Conservation (phyloP, 208 protist species). For the Angomonas ambiguus region DNA sequence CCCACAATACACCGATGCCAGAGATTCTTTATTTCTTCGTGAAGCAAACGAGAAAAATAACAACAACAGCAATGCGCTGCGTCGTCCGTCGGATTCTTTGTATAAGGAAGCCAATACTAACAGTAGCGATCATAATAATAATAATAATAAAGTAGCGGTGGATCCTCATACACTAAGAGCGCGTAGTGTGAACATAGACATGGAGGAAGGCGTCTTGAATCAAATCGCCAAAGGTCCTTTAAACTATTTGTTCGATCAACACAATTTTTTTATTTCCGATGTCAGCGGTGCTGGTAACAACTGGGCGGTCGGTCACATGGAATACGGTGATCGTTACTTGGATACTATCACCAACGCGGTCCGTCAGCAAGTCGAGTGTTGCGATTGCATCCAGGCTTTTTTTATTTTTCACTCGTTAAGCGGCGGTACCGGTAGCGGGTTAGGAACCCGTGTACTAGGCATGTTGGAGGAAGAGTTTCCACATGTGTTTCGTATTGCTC, state of each 20-base stretch:
- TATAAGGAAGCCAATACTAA: not conserved
- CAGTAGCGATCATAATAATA: not conserved
- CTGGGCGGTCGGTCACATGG: constrained; percentile 92
- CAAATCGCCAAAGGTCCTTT: constrained; percentile 79
- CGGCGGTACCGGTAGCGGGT: constrained; percentile 95
- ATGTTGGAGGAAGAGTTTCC: constrained; percentile 94
- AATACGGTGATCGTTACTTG: constrained; percentile 89
- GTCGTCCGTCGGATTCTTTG: not conserved
- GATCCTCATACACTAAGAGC: constrained; percentile 56
- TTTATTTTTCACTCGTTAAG: constrained; percentile 94
- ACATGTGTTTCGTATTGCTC: constrained; percentile 83
- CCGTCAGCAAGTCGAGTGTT: constrained; percentile 85
- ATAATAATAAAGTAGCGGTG: not conserved
- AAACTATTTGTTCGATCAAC: constrained; percentile 82
- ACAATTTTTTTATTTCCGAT: constrained; percentile 83
- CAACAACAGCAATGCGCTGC: not conserved
- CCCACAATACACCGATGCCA: constrained; percentile 61
- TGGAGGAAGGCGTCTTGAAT: constrained; percentile 93
- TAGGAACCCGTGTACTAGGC: constrained; percentile 90
- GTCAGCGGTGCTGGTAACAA: constrained; percentile 90
- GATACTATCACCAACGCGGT: constrained; percentile 83
- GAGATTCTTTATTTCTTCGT: constrained; percentile 64
- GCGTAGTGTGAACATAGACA: constrained; percentile 94
- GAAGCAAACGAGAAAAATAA: not conserved
- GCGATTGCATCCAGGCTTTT: constrained; percentile 95